A percentile compares a stretch with the other conserved stretches of the same genome.
Evolutionary conservation across 192 early-diverging fungal species (phyloP).

Genomic region (Spizellomyces sp.): DNA sequence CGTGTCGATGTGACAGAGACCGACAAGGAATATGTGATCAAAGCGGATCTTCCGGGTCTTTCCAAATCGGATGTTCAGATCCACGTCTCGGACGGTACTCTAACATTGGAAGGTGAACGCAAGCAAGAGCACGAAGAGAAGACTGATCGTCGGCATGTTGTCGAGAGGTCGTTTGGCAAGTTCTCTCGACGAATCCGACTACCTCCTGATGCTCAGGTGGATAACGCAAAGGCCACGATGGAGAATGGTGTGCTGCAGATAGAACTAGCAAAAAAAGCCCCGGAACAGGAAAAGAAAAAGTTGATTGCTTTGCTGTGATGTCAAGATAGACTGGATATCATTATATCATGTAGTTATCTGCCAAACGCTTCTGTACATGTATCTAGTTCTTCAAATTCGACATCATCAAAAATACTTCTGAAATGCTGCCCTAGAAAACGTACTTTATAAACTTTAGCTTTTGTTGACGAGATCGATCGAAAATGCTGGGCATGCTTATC

Average conservation of each 20-base stretch:
- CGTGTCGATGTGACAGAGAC: slow-evolving; percentile 39
- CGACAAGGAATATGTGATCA: slow-evolving; percentile 33
- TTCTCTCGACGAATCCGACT: slow-evolving; percentile 37
- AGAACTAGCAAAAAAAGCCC: slow-evolving; percentile 36
- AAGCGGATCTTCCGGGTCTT: slow-evolving; percentile 47
- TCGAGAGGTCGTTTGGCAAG: slow-evolving; percentile 42
- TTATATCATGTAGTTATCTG: too few species aligned
- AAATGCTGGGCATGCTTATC: too few species aligned
- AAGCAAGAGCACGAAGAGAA: slow-evolving; percentile 36
- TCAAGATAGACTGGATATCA: too few species aligned
- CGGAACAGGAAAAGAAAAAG: background rate
- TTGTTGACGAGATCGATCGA: too few species aligned
- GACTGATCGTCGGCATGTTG: slow-evolving; percentile 31
- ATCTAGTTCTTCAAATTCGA: too few species aligned
- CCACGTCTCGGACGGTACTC: slow-evolving; percentile 25
- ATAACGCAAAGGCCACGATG: slow-evolving; percentile 34
- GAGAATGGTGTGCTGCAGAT: slow-evolving; percentile 46
- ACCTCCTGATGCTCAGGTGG: slow-evolving; percentile 41
- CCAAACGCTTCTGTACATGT: too few species aligned
- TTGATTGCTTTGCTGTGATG: too few species aligned
- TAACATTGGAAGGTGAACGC: slow-evolving; percentile 43
- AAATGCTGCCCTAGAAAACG: too few species aligned
- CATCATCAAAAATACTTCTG: too few species aligned
- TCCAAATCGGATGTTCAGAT: slow-evolving; percentile 39
- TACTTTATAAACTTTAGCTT: too few species aligned